Percentiles rank a stretch among this genome's conserved stretches.
phyloP scores from a whole-genome alignment of 2,329 filamentous ascomycete species.

The Parascedosporium putredinis region DNA sequence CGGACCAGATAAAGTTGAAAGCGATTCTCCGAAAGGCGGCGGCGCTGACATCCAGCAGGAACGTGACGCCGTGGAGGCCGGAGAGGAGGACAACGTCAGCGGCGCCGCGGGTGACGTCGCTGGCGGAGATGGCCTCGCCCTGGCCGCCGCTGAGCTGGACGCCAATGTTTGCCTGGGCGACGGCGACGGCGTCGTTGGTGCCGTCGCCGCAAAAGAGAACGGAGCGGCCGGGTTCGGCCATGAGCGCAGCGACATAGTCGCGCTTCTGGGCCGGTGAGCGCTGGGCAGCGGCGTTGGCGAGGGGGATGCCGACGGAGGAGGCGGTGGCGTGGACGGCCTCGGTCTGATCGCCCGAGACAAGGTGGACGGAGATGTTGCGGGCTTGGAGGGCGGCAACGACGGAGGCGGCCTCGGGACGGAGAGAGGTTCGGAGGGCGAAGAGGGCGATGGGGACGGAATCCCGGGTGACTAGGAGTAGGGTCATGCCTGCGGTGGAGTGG shows the following conservation, averaged over 20 bases:
- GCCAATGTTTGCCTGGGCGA: constrained; percentile 50
- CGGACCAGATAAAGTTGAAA: constrained; percentile 55
- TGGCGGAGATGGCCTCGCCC: constrained; percentile 17
- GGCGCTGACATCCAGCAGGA: constrained; percentile 36
- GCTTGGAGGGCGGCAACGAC: constrained; percentile 34
- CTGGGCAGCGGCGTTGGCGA: constrained; percentile 28
- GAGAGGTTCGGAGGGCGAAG: constrained; percentile 34
- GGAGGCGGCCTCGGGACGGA: constrained; percentile 26
- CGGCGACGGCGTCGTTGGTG: constrained; percentile 52
- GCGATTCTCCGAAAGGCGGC: constrained; percentile 30
- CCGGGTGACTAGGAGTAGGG: constrained; percentile 18
- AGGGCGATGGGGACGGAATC: constrained; percentile 26
- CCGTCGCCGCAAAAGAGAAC: constrained; percentile 54
- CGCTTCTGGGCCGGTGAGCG: constrained; percentile 44
- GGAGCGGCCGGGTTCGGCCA: constrained; percentile 16
- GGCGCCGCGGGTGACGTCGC: constrained; percentile 42
- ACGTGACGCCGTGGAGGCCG: constrained; percentile 37
- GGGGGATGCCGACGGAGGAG: constrained; percentile 24
- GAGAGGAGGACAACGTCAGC: constrained; percentile 49
- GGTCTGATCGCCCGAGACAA: constrained; percentile 47
- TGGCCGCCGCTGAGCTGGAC: constrained; percentile 40
- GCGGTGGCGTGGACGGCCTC: constrained; percentile 39
- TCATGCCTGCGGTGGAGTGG: constrained; percentile 15
- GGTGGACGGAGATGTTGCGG: constrained; percentile 37
- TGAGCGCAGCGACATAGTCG: constrained; percentile 34